phyloP scores from a whole-genome alignment of 2,329 filamentous ascomycete species.

The Elsinoe arachidis region DNA sequence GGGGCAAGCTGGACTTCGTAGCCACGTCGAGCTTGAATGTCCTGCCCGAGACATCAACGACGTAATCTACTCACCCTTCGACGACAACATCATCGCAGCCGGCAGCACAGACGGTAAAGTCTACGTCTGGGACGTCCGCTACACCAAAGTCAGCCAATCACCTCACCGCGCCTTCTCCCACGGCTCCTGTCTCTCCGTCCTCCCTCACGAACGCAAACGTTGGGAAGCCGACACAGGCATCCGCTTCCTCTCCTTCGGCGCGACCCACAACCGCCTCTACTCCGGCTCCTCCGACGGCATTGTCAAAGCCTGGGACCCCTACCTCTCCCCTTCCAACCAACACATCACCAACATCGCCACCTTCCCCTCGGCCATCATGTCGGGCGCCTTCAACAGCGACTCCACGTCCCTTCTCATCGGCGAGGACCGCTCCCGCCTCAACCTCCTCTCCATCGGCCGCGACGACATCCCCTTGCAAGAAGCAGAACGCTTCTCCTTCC shows the following conservation, averaged over 20 bases:
- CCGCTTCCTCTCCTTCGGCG: constrained; percentile 49
- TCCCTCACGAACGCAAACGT: constrained; percentile 34
- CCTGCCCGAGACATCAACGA: constrained; percentile 55
- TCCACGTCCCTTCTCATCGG: constrained; percentile 48
- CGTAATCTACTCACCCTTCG: constrained; percentile 38
- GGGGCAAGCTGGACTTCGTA: constrained; percentile 24
- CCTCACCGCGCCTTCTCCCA: constrained; percentile 45
- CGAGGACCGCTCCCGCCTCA: constrained; percentile 47
- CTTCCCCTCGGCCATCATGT: constrained; percentile 48
- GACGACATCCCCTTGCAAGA: constrained; percentile 26
- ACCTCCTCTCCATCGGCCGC: constrained; percentile 40
- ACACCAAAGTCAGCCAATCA: constrained; percentile 27
- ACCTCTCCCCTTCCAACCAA: constrained; percentile 42
- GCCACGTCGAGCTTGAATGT: constrained; percentile 44
- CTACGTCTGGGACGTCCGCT: constrained; percentile 53
- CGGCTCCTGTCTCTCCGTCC: constrained; percentile 41
- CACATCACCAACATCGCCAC: constrained; percentile 43
- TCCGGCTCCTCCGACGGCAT: constrained; percentile 54
- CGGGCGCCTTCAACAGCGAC: constrained; percentile 49
- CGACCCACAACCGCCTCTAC: constrained; percentile 44
- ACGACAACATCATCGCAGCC: constrained; percentile 46
- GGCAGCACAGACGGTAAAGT: constrained; percentile 52
- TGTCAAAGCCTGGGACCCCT: constrained; percentile 52
- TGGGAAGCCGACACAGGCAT: constrained; percentile 51
- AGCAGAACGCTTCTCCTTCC: constrained; percentile 24